A percentile compares a stretch with the other conserved stretches of the same genome.
phyloP scores from a whole-genome alignment of 192 early-diverging fungal genomes.

The Coemansia sp. region DNA sequence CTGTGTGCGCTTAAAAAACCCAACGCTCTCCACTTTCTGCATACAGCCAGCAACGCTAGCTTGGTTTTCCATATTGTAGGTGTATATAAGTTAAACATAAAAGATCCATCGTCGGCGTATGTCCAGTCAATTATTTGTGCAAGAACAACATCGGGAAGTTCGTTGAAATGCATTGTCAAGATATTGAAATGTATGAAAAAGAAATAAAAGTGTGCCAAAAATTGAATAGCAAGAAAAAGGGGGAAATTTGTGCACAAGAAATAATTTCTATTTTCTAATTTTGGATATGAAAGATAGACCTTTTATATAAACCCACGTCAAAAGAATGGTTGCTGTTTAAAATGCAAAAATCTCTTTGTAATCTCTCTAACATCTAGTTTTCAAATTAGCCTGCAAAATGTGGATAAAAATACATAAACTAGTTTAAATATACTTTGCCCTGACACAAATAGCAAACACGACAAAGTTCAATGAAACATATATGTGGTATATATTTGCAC shows the following conservation, averaged over 20 bases:
- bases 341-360: no score
- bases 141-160: not conserved
- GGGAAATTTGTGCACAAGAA: no score
- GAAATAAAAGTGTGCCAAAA: not conserved
- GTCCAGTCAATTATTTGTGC: not conserved
- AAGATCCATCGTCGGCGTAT: not conserved
- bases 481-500: not conserved
- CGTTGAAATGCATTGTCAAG: not conserved
- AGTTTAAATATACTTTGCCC: no score
- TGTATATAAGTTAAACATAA: not conserved
- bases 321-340: no score
- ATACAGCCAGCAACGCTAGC: not conserved
- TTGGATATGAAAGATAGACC: no score
- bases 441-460: no score
- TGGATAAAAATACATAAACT: no score
- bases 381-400: no score
- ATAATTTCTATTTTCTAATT: no score
- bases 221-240: not conserved
- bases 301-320: no score
- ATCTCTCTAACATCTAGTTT: no score
- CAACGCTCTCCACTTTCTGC: not conserved
- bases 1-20: not conserved
- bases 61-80: not conserved
- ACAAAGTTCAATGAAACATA: no score
- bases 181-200: not conserved